These are phyloP conservation scores for Annulohypoxylon bovei DNA, from an alignment of 495 filamentous ascomycete species.

Conservation along the genomic window DNA sequence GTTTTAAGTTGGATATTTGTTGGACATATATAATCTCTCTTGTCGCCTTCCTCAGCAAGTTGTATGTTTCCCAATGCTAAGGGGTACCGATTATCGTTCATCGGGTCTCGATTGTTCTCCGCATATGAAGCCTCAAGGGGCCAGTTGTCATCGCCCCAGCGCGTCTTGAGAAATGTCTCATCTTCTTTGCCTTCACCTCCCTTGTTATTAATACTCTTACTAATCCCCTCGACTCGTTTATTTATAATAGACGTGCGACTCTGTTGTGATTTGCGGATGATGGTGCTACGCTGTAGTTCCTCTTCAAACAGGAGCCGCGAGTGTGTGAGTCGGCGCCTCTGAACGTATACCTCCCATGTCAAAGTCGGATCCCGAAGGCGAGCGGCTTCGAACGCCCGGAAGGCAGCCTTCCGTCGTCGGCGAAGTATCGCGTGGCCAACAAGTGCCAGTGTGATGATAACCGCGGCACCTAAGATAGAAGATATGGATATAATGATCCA, in stretches of 20 bases:
- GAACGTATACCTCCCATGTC: conserved; percentile 14
- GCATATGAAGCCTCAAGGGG: neutral
- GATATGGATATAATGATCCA: conserved; percentile 1
- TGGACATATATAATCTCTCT: neutral
- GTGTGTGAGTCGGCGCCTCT: conserved; percentile 7
- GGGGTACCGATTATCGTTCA: neutral
- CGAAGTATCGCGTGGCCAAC: neutral
- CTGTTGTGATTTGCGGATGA: conserved; percentile 15
- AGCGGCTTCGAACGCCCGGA: conserved; percentile 13
- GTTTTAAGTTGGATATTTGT: neutral
- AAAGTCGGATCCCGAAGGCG: conserved; percentile 15
- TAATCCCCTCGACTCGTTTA: neutral
- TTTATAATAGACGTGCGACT: neutral
- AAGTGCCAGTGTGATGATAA: neutral
- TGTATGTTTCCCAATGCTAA: neutral
- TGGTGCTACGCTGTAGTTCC: conserved; percentile 13
- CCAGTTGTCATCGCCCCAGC: neutral
- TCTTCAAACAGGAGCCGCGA: conserved; percentile 14
- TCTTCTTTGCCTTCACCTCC: neutral
- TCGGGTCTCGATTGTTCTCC: no score
- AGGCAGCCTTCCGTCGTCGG: neutral
- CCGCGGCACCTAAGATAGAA: neutral
- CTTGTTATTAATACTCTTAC: neutral
- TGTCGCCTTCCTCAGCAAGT: neutral
- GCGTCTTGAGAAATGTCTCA: neutral